phyloP scores from a whole-genome alignment of 805 yeast species.

The Kodamaea hsintzibuensis region DNA sequence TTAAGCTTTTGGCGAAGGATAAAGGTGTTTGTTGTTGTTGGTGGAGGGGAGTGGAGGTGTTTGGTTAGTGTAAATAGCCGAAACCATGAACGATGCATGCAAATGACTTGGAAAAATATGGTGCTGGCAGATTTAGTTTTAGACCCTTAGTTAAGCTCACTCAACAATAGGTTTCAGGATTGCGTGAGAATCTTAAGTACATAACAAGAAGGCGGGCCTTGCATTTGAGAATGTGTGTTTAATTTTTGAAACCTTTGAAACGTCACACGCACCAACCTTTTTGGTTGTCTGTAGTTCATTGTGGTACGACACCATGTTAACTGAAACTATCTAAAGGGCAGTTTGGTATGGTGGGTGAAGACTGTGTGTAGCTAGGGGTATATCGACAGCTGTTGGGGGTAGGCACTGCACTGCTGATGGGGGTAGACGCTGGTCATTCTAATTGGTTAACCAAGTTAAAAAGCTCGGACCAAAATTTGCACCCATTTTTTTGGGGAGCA shows the following conservation, averaged over 20 bases:
- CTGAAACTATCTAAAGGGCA: neutral
- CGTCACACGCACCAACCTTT: neutral
- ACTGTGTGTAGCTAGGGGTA: neutral
- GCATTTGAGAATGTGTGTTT: neutral
- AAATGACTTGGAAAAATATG: neutral
- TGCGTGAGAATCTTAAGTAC: neutral
- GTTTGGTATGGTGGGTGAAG: too few relatives aligned
- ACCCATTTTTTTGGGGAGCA: neutral
- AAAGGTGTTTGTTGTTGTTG: neutral
- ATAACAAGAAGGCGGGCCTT: neutral
- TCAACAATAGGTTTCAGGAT: neutral
- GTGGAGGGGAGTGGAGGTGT: neutral
- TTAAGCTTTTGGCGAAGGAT: neutral
- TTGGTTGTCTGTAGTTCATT: neutral
- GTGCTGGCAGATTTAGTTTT: neutral
- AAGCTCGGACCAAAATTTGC: neutral
- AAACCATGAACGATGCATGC: neutral
- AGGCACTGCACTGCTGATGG: too few relatives aligned
- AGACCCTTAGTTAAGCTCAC: neutral
- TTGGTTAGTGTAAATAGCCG: neutral
- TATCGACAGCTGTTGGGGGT: neutral
- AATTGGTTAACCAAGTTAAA: neutral
- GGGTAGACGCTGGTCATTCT: neutral
- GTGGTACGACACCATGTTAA: neutral
- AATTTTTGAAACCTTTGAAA: neutral